Percentiles rank a stretch among this genome's conserved stretches.
phyloP scores from a whole-genome alignment of 768 basidiomycete species.

The Gelatoporia subvermispora region DNA sequence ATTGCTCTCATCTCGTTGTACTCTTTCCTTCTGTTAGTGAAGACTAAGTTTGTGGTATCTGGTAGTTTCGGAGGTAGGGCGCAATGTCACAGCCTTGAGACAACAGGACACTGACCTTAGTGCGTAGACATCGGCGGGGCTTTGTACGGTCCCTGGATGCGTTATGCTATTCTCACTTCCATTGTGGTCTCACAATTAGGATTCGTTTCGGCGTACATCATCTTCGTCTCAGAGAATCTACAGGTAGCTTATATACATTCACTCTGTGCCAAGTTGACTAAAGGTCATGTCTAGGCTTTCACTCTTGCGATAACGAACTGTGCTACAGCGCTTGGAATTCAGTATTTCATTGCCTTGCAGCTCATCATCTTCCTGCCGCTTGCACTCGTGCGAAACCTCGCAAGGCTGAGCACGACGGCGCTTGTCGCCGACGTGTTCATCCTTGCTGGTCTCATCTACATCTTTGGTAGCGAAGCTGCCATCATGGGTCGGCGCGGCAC shows the following conservation, averaged over 20 bases:
- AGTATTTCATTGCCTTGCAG: slow-evolving; percentile 81
- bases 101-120: no score
- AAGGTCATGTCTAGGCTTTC: slow-evolving; percentile 72
- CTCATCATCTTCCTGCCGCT: slow-evolving; percentile 85
- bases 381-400: slow-evolving; percentile 87
- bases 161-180: slow-evolving; percentile 79
- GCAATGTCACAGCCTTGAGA: no score
- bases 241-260: slow-evolving; percentile 31
- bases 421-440: slow-evolving; percentile 95
- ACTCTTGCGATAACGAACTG: slow-evolving; percentile 78
- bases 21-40: slow-evolving; percentile 87
- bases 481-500: slow-evolving; percentile 66
- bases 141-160: slow-evolving; percentile 92
- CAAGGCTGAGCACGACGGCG: slow-evolving; percentile 88
- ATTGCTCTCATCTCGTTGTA: slow-evolving; percentile 87
- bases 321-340: slow-evolving; percentile 56
- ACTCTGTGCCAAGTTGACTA: not conserved
- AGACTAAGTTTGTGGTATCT: slow-evolving; percentile 82
- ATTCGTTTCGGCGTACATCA: slow-evolving; percentile 87
- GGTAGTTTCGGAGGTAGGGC: slow-evolving; percentile 91
- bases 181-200: slow-evolving; percentile 89
- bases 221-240: slow-evolving; percentile 92
- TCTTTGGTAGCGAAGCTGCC: slow-evolving; percentile 78
- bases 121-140: slow-evolving; percentile 93
- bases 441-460: slow-evolving; percentile 79